Conservation (phyloP, 2,329 filamentous ascomycete species). For the Exophiala dermatitidis region DNA sequence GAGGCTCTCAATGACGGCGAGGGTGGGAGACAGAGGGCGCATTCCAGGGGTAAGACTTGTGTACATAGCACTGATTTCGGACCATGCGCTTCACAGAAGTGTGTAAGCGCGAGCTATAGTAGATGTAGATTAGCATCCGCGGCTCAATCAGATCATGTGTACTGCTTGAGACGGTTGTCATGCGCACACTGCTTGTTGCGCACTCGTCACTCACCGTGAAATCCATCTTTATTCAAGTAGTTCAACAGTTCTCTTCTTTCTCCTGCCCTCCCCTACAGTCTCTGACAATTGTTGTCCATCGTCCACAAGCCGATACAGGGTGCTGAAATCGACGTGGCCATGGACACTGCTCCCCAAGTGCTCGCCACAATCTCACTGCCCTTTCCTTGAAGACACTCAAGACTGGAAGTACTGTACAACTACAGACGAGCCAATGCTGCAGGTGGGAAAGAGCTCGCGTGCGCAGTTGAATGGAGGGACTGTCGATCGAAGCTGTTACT, state of each 20-base stretch:
- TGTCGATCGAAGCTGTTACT: not conserved
- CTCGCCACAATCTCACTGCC: not conserved
- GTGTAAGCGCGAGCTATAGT: constrained; percentile 51
- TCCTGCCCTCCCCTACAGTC: constrained; percentile 5
- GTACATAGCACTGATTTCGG: constrained; percentile 57
- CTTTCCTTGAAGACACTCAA: not conserved
- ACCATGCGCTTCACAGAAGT: constrained; percentile 58
- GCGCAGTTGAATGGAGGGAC: constrained; percentile 5
- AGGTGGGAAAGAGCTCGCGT: constrained; percentile 9
- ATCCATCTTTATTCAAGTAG: constrained; percentile 12
- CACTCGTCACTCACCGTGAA: constrained; percentile 16
- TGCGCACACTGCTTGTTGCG: not conserved
- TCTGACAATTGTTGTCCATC: constrained; percentile 7
- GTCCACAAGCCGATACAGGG: constrained; percentile 9
- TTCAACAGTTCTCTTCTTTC: not conserved
- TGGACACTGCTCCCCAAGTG: not conserved
- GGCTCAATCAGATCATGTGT: constrained; percentile 2
- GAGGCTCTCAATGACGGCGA: constrained; percentile 37
- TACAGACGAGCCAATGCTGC: not conserved
- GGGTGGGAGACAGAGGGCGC: constrained; percentile 44
- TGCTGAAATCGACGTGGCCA: constrained; percentile 10
- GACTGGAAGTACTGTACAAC: not conserved
- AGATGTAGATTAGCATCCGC: constrained; percentile 4
- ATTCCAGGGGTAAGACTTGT: constrained; percentile 50
- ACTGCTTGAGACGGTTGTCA: constrained; percentile 1